Conservation (phyloP, 352 stramenopile genomes). For the Globisporangium ultimum region DNA sequence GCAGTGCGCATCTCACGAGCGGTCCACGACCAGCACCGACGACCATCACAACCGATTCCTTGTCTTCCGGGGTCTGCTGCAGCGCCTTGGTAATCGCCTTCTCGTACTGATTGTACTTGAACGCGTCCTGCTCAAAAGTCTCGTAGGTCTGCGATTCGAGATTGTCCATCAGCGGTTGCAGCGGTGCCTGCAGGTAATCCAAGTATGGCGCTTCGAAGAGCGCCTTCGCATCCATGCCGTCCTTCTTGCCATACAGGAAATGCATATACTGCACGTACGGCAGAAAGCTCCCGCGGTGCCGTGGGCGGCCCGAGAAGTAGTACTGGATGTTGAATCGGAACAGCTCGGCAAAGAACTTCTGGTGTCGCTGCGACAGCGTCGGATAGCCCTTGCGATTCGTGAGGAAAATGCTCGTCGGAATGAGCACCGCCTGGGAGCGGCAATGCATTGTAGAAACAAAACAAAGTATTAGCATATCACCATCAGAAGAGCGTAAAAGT, state of each 20-base stretch:
- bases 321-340: conserved; percentile 86
- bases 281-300: conserved; percentile 67
- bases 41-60: conserved; percentile 82
- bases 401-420: conserved; percentile 92
- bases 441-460: background rate
- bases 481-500: background rate
- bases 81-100: conserved; percentile 88
- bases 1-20: conserved; percentile 88
- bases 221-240: conserved; percentile 74
- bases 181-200: conserved; percentile 94
- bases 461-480: conserved; percentile 7
- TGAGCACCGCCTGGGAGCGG: conserved; percentile 58
- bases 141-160: conserved; percentile 98
- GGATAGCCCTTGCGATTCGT: conserved; percentile 96
- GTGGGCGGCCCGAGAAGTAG: conserved; percentile 75
- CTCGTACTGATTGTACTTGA: conserved; percentile 99
- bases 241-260: conserved; percentile 82
- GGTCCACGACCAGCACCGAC: conserved; percentile 96
- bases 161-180: conserved; percentile 98
- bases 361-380: conserved; percentile 91
- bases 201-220: conserved; percentile 92
- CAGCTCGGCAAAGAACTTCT: conserved; percentile 73
- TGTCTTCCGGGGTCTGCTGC: conserved; percentile 41
- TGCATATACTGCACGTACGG: conserved; percentile 95
- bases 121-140: conserved; percentile 97